A percentile compares a stretch with the other conserved stretches of the same genome.
Conservation (phyloP, 75 land plant species). For the Pinus taeda region DNA sequence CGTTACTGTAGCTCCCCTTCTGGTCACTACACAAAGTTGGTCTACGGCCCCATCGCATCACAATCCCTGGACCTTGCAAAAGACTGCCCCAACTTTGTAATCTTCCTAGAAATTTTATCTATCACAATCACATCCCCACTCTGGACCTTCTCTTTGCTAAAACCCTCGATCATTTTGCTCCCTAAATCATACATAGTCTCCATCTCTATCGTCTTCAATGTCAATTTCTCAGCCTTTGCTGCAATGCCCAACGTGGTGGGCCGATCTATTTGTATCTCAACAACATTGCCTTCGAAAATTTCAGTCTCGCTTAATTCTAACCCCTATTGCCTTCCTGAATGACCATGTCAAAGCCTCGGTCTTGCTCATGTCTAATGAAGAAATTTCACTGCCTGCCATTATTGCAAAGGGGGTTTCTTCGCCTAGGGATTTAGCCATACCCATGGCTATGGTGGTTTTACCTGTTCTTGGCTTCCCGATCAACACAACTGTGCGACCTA, state of each 20-base stretch:
- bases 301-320: slow-evolving; percentile 76
- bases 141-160: slow-evolving; percentile 95
- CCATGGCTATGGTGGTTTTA: slow-evolving; percentile 99
- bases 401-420: slow-evolving; percentile 94
- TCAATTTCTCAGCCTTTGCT: slow-evolving; percentile 89
- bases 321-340: slow-evolving; percentile 17
- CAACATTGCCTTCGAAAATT: slow-evolving; percentile 94
- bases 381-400: slow-evolving; percentile 84
- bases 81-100: slow-evolving; percentile 83
- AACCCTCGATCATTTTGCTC: slow-evolving; percentile 87
- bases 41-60: slow-evolving; percentile 88
- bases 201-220: slow-evolving; percentile 97
- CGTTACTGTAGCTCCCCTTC: slow-evolving; percentile 98
- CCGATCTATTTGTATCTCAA: slow-evolving; percentile 90
- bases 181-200: slow-evolving; percentile 95
- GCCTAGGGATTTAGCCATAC: slow-evolving; percentile 93
- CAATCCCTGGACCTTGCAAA: slow-evolving; percentile 84
- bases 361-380: slow-evolving; percentile 25
- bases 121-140: slow-evolving; percentile 92
- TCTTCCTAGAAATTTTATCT: slow-evolving; percentile 91
- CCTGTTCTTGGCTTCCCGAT: slow-evolving; percentile 98
- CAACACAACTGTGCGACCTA: slow-evolving; percentile 80
- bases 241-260: slow-evolving; percentile 67
- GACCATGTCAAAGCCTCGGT: slow-evolving; percentile 74
- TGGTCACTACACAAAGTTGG: slow-evolving; percentile 94